phyloP scores from a whole-genome alignment of 1,139 yeast genomes.

The Candida sojae region DNA sequence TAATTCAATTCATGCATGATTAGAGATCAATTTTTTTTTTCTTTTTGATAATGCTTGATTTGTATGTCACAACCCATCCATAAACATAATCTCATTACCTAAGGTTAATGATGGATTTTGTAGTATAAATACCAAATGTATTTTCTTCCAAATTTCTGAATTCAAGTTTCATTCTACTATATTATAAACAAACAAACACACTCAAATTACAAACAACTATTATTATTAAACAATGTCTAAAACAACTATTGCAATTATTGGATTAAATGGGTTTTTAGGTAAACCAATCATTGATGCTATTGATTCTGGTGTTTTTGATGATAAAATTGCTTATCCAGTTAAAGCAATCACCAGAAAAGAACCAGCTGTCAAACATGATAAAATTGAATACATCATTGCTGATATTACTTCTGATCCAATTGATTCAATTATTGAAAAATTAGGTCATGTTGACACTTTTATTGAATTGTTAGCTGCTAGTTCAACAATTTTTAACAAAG shows the following conservation, averaged over 20 bases:
- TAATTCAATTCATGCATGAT: too few species aligned
- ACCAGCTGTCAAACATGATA: conserved; percentile 33
- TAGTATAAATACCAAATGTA: background rate
- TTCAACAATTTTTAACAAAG: conserved; percentile 23
- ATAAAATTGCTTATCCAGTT: conserved; percentile 49
- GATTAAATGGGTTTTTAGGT: conserved; percentile 56
- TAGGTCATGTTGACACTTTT: conserved; percentile 53
- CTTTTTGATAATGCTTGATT: too few species aligned
- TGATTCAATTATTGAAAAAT: conserved; percentile 28
- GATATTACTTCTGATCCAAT: conserved; percentile 23
- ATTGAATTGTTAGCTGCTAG: conserved; percentile 42
- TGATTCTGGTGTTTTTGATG: conserved; percentile 40
- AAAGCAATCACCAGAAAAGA: conserved; percentile 51
- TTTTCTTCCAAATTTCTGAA: background rate
- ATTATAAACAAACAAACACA: background rate
- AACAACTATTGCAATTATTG: conserved; percentile 51
- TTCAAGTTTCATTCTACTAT: background rate
- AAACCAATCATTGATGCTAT: conserved; percentile 47
- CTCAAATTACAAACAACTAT: background rate
- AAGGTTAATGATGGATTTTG: background rate
- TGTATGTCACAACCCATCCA: too few species aligned
- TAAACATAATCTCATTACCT: too few species aligned
- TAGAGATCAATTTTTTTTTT: too few species aligned
- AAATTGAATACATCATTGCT: conserved; percentile 41
- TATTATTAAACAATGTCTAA: conserved; percentile 14